These are phyloP conservation scores for Chenopodium suecicum DNA, from an alignment of 148 eudicot genomes.

Conservation along the genomic window DNA sequence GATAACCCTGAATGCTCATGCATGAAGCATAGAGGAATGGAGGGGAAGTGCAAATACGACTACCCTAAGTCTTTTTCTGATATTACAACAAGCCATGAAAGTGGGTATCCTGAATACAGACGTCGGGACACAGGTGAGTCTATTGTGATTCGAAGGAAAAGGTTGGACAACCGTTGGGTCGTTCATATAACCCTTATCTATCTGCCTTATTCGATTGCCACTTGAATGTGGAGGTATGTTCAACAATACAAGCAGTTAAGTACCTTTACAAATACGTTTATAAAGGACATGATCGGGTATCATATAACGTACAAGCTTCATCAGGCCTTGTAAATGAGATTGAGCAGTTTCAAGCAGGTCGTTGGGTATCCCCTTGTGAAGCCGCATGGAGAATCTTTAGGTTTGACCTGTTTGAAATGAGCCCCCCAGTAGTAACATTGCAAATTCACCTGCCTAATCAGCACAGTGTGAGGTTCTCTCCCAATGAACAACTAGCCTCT, in stretches of 20 bases:
- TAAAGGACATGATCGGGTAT: neutral
- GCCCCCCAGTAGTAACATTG: neutral
- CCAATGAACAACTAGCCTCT: too few relatives aligned
- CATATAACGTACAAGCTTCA: neutral
- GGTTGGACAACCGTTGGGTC: neutral
- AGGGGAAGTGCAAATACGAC: neutral
- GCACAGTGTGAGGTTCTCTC: too few relatives aligned
- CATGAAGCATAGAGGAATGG: neutral
- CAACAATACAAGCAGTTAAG: too few relatives aligned
- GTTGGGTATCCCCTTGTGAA: slow-evolving; percentile 7
- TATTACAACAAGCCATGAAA: neutral
- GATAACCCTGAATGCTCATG: too few relatives aligned
- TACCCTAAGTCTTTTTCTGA: neutral
- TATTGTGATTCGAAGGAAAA: neutral
- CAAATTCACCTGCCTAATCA: too few relatives aligned
- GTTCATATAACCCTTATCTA: neutral
- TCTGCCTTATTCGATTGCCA: neutral
- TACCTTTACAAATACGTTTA: too few relatives aligned
- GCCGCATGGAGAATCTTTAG: neutral
- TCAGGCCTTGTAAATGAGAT: neutral
- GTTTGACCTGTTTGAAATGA: neutral
- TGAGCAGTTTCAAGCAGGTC: neutral
- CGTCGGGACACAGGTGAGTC: neutral
- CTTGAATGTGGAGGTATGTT: too few relatives aligned
- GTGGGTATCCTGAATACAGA: neutral